Evolutionary conservation across 140 eudicot genomes (phyloP).

Genomic region (Flaveria floridana): DNA sequence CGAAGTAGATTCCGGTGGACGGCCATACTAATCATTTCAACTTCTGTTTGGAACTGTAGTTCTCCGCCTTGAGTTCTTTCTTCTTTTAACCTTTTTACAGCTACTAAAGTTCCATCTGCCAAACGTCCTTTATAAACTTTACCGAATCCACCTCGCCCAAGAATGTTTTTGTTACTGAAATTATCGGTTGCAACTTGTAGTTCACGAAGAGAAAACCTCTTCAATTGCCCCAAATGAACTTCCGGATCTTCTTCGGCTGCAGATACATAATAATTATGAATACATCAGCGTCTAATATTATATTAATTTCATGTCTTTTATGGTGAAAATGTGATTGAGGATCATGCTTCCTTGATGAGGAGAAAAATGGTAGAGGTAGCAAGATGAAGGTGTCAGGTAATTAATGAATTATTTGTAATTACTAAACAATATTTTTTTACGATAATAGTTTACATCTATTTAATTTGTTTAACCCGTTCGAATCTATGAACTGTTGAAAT

Average conservation of each 20-base stretch:
- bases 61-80: conserved; percentile 94
- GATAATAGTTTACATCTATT: conserved; percentile 1
- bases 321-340: not conserved
- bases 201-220: conserved; percentile 85
- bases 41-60: conserved; percentile 90
- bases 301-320: not conserved
- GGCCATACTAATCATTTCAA: conserved; percentile 99
- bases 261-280: conserved; percentile 5
- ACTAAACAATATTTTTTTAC: not conserved
- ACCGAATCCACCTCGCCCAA: conserved; percentile 93
- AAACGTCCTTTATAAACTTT: conserved; percentile 86
- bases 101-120: conserved; percentile 84
- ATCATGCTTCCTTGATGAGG: not conserved
- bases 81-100: conserved; percentile 88
- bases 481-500: not conserved
- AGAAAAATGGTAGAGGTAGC: not conserved
- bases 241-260: conserved; percentile 98
- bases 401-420: not conserved
- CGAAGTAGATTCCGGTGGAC: conserved; percentile 93
- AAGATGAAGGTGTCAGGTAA: not conserved
- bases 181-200: conserved; percentile 87
- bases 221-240: conserved; percentile 92
- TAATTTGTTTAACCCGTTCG: not conserved
- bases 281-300: not conserved
- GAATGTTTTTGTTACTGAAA: conserved; percentile 66